Percentiles rank a stretch among this genome's conserved stretches.
phyloP scores from a whole-genome alignment of 768 basidiomycete genomes.

The Hygrophorus pudorinus region DNA sequence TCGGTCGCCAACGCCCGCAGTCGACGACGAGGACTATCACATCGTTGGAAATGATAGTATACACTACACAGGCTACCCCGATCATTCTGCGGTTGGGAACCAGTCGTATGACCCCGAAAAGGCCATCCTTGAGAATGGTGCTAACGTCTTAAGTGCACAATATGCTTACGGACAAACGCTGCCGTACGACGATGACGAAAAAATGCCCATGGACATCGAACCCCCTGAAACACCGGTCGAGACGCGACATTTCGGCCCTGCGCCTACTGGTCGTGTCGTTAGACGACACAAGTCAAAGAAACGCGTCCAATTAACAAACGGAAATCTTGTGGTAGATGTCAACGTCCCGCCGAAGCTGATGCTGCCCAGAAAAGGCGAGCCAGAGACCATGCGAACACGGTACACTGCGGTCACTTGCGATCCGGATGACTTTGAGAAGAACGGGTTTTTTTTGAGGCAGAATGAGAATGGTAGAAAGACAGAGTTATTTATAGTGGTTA shows the following conservation, averaged over 20 bases:
- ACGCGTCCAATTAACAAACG: slow-evolving; percentile 74
- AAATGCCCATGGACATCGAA: slow-evolving; percentile 30
- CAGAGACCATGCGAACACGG: slow-evolving; percentile 64
- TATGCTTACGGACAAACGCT: slow-evolving; percentile 20
- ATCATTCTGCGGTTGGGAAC: background rate
- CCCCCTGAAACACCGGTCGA: slow-evolving; percentile 43
- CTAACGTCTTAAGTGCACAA: slow-evolving; percentile 13
- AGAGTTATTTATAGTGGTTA: slow-evolving; percentile 89
- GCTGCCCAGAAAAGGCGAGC: slow-evolving; percentile 57
- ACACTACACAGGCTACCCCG: slow-evolving; percentile 39
- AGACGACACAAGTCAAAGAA: slow-evolving; percentile 71
- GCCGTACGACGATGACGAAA: slow-evolving; percentile 32
- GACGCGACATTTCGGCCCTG: slow-evolving; percentile 82
- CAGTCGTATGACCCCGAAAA: slow-evolving; percentile 30
- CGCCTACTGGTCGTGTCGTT: slow-evolving; percentile 67
- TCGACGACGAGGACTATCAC: slow-evolving; percentile 64
- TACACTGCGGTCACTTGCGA: slow-evolving; percentile 92
- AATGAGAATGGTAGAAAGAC: slow-evolving; percentile 71
- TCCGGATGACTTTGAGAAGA: slow-evolving; percentile 82
- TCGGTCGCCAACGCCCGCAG: slow-evolving; percentile 67
- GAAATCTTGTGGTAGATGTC: slow-evolving; percentile 80
- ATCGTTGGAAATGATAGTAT: slow-evolving; percentile 45
- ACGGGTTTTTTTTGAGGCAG: slow-evolving; percentile 79
- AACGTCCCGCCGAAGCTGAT: slow-evolving; percentile 79
- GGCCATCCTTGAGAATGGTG: slow-evolving; percentile 11